Percentiles rank a stretch among this genome's conserved stretches.
These are phyloP conservation scores for Venturia pyrina DNA, from an alignment of 2,329 filamentous ascomycete species.

Conservation along the genomic window DNA sequence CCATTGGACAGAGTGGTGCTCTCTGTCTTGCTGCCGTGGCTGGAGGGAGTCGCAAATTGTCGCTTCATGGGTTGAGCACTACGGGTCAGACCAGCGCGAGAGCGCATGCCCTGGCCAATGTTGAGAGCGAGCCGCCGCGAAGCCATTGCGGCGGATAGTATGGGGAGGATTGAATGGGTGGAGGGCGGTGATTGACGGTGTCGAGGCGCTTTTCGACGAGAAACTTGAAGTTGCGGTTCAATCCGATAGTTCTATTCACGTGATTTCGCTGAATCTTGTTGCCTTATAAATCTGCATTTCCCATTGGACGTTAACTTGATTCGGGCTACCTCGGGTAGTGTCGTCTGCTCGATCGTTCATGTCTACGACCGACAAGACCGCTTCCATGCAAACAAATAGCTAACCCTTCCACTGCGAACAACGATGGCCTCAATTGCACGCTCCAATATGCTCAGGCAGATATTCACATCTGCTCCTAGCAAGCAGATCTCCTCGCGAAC, in stretches of 20 bases:
- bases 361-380: too few species aligned
- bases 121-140: constrained; percentile 95
- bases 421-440: constrained; percentile 44
- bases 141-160: constrained; percentile 56
- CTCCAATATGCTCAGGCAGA: constrained; percentile 39
- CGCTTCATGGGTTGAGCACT: constrained; percentile 55
- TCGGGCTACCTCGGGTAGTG: not conserved
- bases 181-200: constrained; percentile 11
- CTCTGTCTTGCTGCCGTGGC: constrained; percentile 65
- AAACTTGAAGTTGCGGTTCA: not conserved
- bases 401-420: constrained; percentile 1
- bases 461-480: constrained; percentile 30
- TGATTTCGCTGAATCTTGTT: not conserved
- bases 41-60: constrained; percentile 80
- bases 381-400: too few species aligned
- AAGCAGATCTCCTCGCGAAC: constrained; percentile 34
- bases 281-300: not conserved
- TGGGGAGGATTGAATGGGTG: constrained; percentile 23
- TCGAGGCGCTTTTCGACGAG: not conserved
- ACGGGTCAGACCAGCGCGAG: constrained; percentile 66
- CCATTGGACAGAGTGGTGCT: constrained; percentile 95
- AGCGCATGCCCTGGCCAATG: constrained; percentile 82
- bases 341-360: too few species aligned
- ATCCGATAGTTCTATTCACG: not conserved
- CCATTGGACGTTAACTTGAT: not conserved